Conservation (phyloP, 805 yeast species). For the Suhomyces faveliae region DNA sequence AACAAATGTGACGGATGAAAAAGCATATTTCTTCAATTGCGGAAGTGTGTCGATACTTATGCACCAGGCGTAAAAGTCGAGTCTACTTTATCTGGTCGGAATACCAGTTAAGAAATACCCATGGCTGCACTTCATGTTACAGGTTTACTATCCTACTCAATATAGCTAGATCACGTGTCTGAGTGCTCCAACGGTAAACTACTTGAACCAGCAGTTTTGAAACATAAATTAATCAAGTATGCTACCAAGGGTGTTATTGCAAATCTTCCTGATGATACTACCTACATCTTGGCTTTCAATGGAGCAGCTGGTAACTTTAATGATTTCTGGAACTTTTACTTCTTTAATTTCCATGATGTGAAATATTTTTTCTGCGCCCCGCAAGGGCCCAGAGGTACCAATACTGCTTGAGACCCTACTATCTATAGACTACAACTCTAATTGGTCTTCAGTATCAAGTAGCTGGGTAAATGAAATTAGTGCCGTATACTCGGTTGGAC, state of each 20-base stretch:
- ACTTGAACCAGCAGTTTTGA: slow-evolving; percentile 70
- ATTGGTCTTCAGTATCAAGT: too few relatives aligned
- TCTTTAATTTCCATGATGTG: background rate
- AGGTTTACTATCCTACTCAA: slow-evolving; percentile 87
- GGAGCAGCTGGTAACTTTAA: slow-evolving; percentile 76
- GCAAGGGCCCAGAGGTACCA: too few relatives aligned
- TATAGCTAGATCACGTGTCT: slow-evolving; percentile 73
- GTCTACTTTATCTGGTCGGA: slow-evolving; percentile 83
- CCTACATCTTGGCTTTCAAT: slow-evolving; percentile 74
- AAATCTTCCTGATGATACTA: slow-evolving; percentile 59
- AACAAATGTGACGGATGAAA: slow-evolving; percentile 78
- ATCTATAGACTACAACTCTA: too few relatives aligned
- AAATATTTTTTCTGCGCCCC: background rate
- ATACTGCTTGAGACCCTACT: too few relatives aligned
- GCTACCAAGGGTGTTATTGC: slow-evolving; percentile 59
- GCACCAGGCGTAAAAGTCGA: slow-evolving; percentile 93
- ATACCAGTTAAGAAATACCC: slow-evolving; percentile 89
- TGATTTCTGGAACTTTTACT: slow-evolving; percentile 52
- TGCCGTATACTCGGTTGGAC: too few relatives aligned
- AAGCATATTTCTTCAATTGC: slow-evolving; percentile 94
- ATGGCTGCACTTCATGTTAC: slow-evolving; percentile 98
- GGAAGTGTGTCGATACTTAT: slow-evolving; percentile 95
- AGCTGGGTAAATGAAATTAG: too few relatives aligned
- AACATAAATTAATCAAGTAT: slow-evolving; percentile 69
- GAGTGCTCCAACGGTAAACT: slow-evolving; percentile 54